Base-by-base conservation (phyloP, 2,329 filamentous ascomycete species). In the Hymenoscyphus linearis region DNA sequence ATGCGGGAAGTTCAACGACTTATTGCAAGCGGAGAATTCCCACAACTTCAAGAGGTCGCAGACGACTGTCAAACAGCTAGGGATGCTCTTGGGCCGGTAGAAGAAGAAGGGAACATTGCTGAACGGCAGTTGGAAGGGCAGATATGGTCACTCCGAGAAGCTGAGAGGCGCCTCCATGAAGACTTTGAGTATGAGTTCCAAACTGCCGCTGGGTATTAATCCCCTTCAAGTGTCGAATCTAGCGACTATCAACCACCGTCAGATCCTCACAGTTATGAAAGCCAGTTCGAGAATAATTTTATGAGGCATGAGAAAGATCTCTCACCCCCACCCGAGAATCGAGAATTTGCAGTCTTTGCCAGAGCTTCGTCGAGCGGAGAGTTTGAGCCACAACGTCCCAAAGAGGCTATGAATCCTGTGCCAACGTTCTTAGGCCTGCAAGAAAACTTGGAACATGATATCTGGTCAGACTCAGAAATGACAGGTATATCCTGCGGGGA, bases 1-100 rank as follows among this genome's bases (percentile, higher is more conserved):
- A 70, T 70, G 68, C 62, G 56, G 36, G 64, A 66, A 54, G 14
- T 70, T 18, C 69, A 70, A 59, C 18, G 40, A 47, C 52, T 68
- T 7, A 57, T 59, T 34, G 67, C 64, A 16, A 36, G 27, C 12
- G 55, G 25, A n/a, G 52, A 60, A 34, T 64, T 66, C 22, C 54
- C 60, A 18, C 40, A 60, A 14, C 40, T 70, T 13, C 25, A 47
- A 18, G 44, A 47, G 7, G 57, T 69, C 36, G 64, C 62, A 9
- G 10, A 31, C 18, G 31, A 61, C 16, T 70, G 69, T 44, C 68
- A 70, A 52, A 40, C n/a, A 26, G 63, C 66, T 18, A 60, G 69
- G 14, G 66, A 70, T 64, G 58, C 31, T 14, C 47, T 70, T 2
- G 68, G 69, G 2, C 66, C 64, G 3, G 5, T 69, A 4, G 69